Evolutionary conservation across 2,329 filamentous ascomycete genomes (phyloP), one percentile per base, ranked within the genome.

Genomic region (Hymenoscyphus infarciens): DNA sequence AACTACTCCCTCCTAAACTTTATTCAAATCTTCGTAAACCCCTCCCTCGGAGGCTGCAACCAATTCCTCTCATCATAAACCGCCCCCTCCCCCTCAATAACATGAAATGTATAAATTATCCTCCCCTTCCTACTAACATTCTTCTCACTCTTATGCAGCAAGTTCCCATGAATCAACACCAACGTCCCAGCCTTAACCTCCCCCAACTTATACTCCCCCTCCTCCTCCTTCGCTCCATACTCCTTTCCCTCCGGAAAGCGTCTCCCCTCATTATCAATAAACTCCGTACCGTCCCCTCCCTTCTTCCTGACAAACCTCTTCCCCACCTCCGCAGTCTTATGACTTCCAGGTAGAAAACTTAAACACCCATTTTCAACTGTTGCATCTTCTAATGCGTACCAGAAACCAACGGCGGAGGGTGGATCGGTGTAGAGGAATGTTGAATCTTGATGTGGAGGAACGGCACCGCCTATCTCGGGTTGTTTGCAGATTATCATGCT

Each of bases 401-500:
- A 99, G 79, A 94, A 98, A 0, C 95, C 95, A 1, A 98, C 90
- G 0, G 95, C 95, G 45, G 86, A 90, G 0, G 94, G 94, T 42
- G 91, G 89, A 68, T 92, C 80, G 1, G 95, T 98, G 75, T 96
- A 98, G 65, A 99, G 71, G 70, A 98, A 99, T 0, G 92, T 93
- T 67, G 86, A 91, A 76, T 98, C 94, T 78, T 97, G 93, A 75
- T 99, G 95, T 25, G 92, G 86, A 0, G 90, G 92, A 53, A 98
- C 95, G 1, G 90, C 90, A 25, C 91, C 94, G 31, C 95, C 95
- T 60, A 98, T 97, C 77, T 96, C 91, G 25, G 95, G 93, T 78
- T 97, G 94, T 77, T 99, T 99, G 84, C 92, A 97, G 70, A 99
- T 98, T 31, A 98, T 83, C 95, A 99, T 99, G 75, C 90, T 95